These are phyloP conservation scores for Apiotrichum siamense DNA, from an alignment of 1,284 basidiomycete genomes.

Conservation along the genomic window DNA sequence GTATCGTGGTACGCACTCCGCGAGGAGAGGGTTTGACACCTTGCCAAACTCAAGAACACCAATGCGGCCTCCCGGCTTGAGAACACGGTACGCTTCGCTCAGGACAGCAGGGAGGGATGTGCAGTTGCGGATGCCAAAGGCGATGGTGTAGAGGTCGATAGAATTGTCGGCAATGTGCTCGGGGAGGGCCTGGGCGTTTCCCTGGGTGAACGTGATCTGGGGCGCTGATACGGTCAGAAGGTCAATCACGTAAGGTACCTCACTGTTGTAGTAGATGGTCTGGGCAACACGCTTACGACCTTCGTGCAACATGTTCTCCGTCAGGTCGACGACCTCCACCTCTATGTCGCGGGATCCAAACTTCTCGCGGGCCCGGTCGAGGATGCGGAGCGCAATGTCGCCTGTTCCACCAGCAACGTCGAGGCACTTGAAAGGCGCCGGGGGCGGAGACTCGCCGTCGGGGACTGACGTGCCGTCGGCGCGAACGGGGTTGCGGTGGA, in stretches of 20 bases:
- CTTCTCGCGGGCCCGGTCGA: slow-evolving; percentile 84
- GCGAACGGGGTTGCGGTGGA: slow-evolving; percentile 30
- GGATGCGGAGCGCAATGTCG: slow-evolving; percentile 89
- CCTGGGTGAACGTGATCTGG: slow-evolving; percentile 87
- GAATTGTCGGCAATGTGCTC: slow-evolving; percentile 62
- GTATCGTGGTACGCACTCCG: slow-evolving; percentile 64
- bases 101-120: slow-evolving; percentile 87
- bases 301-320: slow-evolving; percentile 89
- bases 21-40: slow-evolving; percentile 80
- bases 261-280: slow-evolving; percentile 95
- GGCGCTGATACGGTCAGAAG: slow-evolving; percentile 57
- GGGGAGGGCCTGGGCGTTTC: slow-evolving; percentile 81
- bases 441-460: slow-evolving; percentile 13
- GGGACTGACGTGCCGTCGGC: slow-evolving; percentile 50
- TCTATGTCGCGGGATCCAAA: slow-evolving; percentile 81
- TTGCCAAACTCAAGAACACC: slow-evolving; percentile 96
- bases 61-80: slow-evolving; percentile 94
- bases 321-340: slow-evolving; percentile 93
- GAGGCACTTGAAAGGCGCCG: slow-evolving; percentile 62
- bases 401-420: slow-evolving; percentile 98
- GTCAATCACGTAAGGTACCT: slow-evolving; percentile 33
- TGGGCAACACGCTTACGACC: slow-evolving; percentile 85
- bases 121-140: slow-evolving; percentile 97
- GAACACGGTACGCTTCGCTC: slow-evolving; percentile 82
- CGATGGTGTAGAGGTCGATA: slow-evolving; percentile 96